phyloP scores from a whole-genome alignment of 2,329 filamentous ascomycete genomes.

The Trichophyton simii region DNA sequence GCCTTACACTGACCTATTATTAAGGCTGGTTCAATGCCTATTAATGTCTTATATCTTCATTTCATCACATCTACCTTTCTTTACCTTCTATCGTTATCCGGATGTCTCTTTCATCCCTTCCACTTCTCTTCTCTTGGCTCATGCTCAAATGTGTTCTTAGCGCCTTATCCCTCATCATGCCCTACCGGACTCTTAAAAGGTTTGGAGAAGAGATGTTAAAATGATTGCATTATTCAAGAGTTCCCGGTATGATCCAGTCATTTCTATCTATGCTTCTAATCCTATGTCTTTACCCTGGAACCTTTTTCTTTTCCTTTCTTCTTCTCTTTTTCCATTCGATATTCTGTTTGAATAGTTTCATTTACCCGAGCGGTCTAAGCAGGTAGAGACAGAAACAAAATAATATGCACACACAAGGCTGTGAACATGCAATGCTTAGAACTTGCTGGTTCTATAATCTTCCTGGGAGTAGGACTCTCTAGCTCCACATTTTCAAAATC shows the following conservation, averaged over 20 bases:
- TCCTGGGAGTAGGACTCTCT: neutral
- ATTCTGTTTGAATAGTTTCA: neutral
- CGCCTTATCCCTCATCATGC: neutral
- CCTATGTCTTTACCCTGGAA: too few relatives aligned
- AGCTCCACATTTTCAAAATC: neutral
- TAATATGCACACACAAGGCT: neutral
- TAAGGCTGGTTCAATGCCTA: slow-evolving; percentile 1
- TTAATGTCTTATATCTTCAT: slow-evolving; percentile 3
- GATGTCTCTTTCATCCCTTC: slow-evolving; percentile 12
- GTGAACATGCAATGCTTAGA: too few relatives aligned
- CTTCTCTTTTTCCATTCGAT: neutral
- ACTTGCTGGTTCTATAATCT: neutral
- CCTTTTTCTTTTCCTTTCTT: neutral
- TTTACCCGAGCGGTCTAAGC: neutral
- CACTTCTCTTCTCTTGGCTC: slow-evolving; percentile 7
- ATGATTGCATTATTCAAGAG: slow-evolving; percentile 1
- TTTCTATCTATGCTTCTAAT: neutral
- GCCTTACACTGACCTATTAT: neutral
- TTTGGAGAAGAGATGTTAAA: neutral
- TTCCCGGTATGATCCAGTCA: neutral
- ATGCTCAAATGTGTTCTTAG: neutral
- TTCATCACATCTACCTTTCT: slow-evolving; percentile 4
- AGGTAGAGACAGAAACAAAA: neutral
- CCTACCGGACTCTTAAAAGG: neutral
- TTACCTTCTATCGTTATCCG: neutral